Conservation (phyloP, 202 grass and related monocot genomes). For the Hordeum pubiflorum region DNA sequence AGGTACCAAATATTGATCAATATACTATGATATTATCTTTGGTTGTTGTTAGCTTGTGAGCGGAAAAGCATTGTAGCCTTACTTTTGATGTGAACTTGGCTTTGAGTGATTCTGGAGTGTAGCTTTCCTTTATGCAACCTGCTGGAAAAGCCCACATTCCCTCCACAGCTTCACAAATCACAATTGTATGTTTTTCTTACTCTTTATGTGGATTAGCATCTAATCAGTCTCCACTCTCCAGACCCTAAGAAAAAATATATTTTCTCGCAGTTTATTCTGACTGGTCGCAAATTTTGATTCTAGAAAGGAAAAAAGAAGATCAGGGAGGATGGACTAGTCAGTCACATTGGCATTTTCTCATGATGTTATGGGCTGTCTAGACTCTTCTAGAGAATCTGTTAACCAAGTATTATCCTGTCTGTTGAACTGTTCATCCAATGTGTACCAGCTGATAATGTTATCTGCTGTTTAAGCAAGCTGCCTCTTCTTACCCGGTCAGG, state of each 20-base stretch:
- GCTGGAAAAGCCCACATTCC: not conserved
- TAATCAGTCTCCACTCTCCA: not conserved
- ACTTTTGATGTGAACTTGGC: constrained; percentile 19
- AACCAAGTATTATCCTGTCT: not conserved
- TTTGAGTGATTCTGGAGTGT: not conserved
- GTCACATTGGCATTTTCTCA: not conserved
- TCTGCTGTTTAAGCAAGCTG: constrained; percentile 4
- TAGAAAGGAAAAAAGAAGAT: not conserved
- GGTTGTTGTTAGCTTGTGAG: constrained; percentile 2
- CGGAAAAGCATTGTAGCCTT: not conserved
- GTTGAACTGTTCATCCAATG: not conserved
- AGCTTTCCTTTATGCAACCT: constrained; percentile 13
- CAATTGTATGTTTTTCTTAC: not conserved
- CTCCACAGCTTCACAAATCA: constrained; percentile 3
- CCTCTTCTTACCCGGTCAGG: constrained; percentile 30
- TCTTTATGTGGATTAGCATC: not conserved
- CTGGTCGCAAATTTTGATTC: not conserved
- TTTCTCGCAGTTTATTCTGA: not conserved
- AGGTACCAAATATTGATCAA: not conserved
- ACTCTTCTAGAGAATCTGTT: not conserved
- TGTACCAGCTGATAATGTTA: not conserved
- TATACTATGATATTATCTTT: not conserved
- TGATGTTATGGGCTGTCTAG: not conserved
- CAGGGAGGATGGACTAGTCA: not conserved
- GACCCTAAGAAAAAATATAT: not conserved